Conservation (phyloP, 106 monocot genomes). For the Platanthera guangdongensis region DNA sequence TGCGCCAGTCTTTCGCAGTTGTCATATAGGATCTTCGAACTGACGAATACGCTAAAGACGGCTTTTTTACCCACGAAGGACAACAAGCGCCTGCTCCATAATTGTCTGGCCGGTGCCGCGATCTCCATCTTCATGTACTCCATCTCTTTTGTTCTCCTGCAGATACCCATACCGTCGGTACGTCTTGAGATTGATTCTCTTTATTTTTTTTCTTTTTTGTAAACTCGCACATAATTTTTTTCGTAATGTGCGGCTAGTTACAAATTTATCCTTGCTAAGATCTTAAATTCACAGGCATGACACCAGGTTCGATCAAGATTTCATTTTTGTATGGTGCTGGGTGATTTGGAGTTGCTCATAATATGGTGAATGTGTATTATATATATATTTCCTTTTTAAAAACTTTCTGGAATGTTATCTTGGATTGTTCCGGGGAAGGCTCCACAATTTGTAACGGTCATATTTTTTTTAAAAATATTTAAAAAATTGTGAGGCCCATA, state of each 20-base stretch:
- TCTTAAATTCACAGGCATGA: conserved; percentile 1
- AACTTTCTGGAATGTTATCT: too few relatives aligned
- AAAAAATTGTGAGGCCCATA: too few relatives aligned
- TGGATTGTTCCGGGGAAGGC: too few relatives aligned
- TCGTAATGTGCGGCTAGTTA: neutral
- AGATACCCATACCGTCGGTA: conserved; percentile 1
- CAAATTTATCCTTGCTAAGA: neutral
- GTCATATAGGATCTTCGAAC: conserved; percentile 37
- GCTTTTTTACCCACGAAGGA: conserved; percentile 40
- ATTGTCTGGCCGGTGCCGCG: conserved; percentile 15
- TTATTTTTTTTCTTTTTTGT: neutral
- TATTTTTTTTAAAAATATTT: too few relatives aligned
- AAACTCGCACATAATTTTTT: neutral
- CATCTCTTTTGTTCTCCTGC: conserved; percentile 19
- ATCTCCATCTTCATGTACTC: conserved; percentile 26
- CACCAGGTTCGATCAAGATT: neutral
- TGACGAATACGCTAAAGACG: conserved; percentile 47
- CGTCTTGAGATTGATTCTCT: neutral
- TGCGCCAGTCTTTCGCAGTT: conserved; percentile 22
- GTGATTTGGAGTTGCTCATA: neutral
- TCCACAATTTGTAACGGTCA: too few relatives aligned
- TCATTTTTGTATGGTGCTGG: neutral
- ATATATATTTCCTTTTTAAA: neutral
- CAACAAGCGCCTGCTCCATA: conserved; percentile 34
- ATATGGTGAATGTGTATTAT: neutral